Evolutionary conservation across 2,329 filamentous ascomycete species (phyloP).

Genomic region (Claviceps sp.): DNA sequence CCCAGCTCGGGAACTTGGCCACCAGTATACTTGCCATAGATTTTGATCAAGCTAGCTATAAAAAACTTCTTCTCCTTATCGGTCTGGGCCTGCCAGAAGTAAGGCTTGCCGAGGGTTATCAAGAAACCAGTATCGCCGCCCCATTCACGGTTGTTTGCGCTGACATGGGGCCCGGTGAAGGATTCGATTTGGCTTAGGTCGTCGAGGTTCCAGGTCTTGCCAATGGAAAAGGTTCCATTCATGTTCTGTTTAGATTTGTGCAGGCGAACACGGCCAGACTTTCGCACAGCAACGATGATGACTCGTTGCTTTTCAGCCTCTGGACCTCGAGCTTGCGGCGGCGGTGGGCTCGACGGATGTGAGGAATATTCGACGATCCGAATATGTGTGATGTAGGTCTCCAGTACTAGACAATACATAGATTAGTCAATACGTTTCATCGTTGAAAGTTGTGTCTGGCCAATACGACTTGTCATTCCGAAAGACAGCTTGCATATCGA

Average conservation of each 20-base stretch:
- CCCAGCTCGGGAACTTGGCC: slow-evolving; percentile 65
- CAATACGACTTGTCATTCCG: no score
- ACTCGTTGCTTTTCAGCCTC: slow-evolving; percentile 76
- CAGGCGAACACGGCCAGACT: slow-evolving; percentile 82
- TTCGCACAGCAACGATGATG: slow-evolving; percentile 86
- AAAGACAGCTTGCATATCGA: background rate
- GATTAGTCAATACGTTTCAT: slow-evolving; percentile 6
- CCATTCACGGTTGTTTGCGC: slow-evolving; percentile 55
- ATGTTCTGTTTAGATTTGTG: slow-evolving; percentile 95
- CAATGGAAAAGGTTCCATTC: slow-evolving; percentile 90
- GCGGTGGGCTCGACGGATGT: slow-evolving; percentile 72
- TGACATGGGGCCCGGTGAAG: slow-evolving; percentile 49
- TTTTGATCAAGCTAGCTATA: slow-evolving; percentile 89
- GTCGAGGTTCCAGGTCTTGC: slow-evolving; percentile 95
- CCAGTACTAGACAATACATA: slow-evolving; percentile 26
- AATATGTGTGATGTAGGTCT: slow-evolving; percentile 98
- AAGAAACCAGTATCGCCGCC: slow-evolving; percentile 74
- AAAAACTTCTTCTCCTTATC: slow-evolving; percentile 98
- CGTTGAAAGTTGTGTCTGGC: background rate
- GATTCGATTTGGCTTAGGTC: slow-evolving; percentile 76
- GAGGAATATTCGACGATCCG: slow-evolving; percentile 75
- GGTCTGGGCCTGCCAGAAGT: slow-evolving; percentile 91
- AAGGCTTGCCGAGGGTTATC: slow-evolving; percentile 82
- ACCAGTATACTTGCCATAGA: slow-evolving; percentile 90
- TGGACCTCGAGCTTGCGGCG: slow-evolving; percentile 55